phyloP scores from a whole-genome alignment of 106 monocot species.

The Dioscorea alata region DNA sequence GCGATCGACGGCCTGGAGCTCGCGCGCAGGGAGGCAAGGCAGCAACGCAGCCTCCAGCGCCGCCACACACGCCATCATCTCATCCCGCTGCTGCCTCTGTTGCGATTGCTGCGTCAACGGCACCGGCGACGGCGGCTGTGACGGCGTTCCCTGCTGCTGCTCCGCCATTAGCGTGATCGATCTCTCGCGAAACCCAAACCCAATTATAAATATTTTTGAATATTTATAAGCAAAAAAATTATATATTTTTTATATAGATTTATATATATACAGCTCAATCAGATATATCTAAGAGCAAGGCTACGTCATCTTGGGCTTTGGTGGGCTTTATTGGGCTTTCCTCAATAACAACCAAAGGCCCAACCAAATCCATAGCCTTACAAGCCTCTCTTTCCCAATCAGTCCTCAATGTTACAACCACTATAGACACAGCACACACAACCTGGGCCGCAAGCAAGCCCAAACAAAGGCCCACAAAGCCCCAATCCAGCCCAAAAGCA shows the following conservation, averaged over 20 bases:
- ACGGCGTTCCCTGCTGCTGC: background rate
- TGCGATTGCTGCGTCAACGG: slow-evolving; percentile 12
- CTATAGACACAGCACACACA: slow-evolving; percentile 18
- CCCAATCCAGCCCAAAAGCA: slow-evolving; percentile 22
- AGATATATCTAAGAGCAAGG: background rate
- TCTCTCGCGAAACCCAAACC: background rate
- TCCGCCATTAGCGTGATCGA: slow-evolving; percentile 8
- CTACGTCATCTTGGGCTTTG: no score
- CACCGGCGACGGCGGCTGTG: background rate
- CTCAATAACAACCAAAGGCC: background rate
- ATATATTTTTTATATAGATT: background rate
- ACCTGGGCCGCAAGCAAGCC: slow-evolving; percentile 41
- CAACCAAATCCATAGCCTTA: slow-evolving; percentile 30
- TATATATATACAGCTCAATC: background rate
- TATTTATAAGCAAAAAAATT: background rate
- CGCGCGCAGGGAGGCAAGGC: slow-evolving; percentile 89
- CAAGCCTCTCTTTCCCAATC: slow-evolving; percentile 37
- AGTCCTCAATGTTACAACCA: slow-evolving; percentile 3
- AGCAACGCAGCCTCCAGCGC: slow-evolving; percentile 85
- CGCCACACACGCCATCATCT: slow-evolving; percentile 61
- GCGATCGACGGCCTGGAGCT: slow-evolving; percentile 93
- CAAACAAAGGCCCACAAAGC: slow-evolving; percentile 35
- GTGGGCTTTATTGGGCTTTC: no score
- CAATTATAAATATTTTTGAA: background rate
- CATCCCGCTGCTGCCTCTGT: slow-evolving; percentile 39